Evolutionary conservation across 164 flowering plant genomes (phyloP).

Genomic region (Stephania yunnanensis): DNA sequence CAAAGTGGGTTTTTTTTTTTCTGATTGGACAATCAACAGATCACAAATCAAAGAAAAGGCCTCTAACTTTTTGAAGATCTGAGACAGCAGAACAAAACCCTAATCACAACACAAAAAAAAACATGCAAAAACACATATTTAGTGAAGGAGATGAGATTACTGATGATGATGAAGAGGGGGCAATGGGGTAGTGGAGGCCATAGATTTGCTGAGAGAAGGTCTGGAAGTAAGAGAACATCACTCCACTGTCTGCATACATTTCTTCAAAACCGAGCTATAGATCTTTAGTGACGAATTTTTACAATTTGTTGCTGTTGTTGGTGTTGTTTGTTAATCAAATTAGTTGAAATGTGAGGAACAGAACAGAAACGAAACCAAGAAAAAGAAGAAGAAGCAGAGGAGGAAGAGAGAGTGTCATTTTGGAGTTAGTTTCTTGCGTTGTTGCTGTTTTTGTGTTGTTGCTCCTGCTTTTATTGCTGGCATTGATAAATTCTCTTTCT

Average conservation of each 20-base stretch:
- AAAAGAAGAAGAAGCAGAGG: neutral
- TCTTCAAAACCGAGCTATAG: neutral
- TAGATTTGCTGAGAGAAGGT: slow-evolving; percentile 17
- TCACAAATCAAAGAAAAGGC: neutral
- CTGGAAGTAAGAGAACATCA: slow-evolving; percentile 21
- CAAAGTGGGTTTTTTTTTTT: neutral
- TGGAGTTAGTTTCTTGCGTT: neutral
- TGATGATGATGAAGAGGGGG: neutral
- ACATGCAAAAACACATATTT: neutral
- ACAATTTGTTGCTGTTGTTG: neutral
- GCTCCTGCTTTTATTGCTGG: neutral
- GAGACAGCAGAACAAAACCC: neutral
- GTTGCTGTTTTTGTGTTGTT: neutral
- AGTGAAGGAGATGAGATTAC: neutral
- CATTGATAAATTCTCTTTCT: too few species aligned
- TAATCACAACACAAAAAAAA: neutral
- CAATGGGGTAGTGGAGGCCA: slow-evolving; percentile 6
- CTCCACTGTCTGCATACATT: slow-evolving; percentile 27
- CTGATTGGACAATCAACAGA: neutral
- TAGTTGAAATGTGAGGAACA: neutral
- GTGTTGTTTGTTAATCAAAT: neutral
- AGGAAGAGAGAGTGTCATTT: neutral
- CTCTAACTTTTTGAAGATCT: neutral
- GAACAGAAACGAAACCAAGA: neutral
- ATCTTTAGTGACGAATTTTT: neutral